Evolutionary conservation across 305 asterid genomes (phyloP).

Genomic region (Rubia tinctorum): DNA sequence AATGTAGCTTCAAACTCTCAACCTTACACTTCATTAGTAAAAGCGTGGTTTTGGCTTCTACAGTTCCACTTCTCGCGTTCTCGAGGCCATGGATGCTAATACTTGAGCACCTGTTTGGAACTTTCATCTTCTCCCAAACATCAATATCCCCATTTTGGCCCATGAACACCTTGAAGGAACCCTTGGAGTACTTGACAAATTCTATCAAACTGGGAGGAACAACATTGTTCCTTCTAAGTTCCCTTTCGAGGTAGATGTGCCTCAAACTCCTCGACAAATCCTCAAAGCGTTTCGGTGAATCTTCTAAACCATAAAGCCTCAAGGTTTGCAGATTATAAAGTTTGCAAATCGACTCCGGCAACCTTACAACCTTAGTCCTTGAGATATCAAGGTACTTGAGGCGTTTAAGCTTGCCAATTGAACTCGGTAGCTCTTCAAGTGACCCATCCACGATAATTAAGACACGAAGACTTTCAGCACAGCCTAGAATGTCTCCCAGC

Average conservation of each 20-base stretch:
- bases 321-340: constrained; percentile 25
- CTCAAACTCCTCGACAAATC: constrained; percentile 11
- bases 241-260: constrained; percentile 7
- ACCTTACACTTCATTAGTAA: neutral
- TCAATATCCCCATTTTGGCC: neutral
- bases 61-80: constrained; percentile 8
- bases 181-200: neutral
- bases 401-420: constrained; percentile 9
- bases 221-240: neutral
- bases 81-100: constrained; percentile 17
- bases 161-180: neutral
- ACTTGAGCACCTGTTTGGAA: neutral
- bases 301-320: constrained; percentile 1
- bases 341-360: constrained; percentile 8
- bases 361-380: constrained; percentile 4
- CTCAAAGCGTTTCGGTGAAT: neutral
- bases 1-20: neutral
- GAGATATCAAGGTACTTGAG: constrained; percentile 22
- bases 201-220: neutral
- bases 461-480: constrained; percentile 15
- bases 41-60: neutral
- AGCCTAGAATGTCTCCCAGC: neutral
- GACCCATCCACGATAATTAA: constrained; percentile 1
- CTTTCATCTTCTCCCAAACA: neutral
- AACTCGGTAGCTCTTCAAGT: constrained; percentile 11